phyloP scores from a whole-genome alignment of 495 filamentous ascomycete genomes.

The Haplographium delicatum region DNA sequence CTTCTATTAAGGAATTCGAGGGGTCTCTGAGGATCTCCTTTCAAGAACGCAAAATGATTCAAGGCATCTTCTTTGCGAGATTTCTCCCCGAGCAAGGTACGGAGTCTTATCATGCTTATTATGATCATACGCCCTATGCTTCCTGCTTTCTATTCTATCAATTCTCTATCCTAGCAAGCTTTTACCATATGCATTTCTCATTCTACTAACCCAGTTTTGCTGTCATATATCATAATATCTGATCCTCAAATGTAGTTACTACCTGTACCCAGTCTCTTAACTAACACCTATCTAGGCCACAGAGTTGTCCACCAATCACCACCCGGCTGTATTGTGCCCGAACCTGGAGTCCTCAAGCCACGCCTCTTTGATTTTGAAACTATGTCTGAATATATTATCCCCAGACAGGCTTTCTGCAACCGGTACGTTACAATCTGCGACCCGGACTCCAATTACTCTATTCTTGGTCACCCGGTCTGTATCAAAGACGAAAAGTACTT shows the following conservation, averaged over 20 bases:
- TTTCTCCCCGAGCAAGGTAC: constrained; percentile 88
- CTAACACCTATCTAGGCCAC: constrained; percentile 54
- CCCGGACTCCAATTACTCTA: constrained; percentile 65
- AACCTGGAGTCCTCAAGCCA: constrained; percentile 43
- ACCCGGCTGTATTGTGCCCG: constrained; percentile 65
- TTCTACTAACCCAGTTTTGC: neutral
- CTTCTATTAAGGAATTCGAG: too few species aligned
- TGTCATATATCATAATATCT: too few species aligned
- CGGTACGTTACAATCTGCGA: constrained; percentile 74
- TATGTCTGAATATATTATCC: constrained; percentile 85
- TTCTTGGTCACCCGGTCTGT: constrained; percentile 86
- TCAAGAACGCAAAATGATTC: constrained; percentile 58
- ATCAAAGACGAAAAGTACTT: constrained; percentile 70
- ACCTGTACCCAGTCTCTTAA: too few species aligned
- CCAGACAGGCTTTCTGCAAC: constrained; percentile 85
- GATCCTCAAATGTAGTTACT: too few species aligned
- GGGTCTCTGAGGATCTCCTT: too few species aligned
- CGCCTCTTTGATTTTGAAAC: constrained; percentile 78
- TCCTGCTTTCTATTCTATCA: too few species aligned
- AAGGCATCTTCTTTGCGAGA: constrained; percentile 90
- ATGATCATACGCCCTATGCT: too few species aligned
- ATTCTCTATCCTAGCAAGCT: too few species aligned
- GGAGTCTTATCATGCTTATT: constrained; percentile 12
- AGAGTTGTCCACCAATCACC: constrained; percentile 71
- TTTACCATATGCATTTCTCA: neutral